Evolutionary conservation across 1,139 yeast genomes (phyloP).

Genomic region (Hyphopichia buzzinii): DNA sequence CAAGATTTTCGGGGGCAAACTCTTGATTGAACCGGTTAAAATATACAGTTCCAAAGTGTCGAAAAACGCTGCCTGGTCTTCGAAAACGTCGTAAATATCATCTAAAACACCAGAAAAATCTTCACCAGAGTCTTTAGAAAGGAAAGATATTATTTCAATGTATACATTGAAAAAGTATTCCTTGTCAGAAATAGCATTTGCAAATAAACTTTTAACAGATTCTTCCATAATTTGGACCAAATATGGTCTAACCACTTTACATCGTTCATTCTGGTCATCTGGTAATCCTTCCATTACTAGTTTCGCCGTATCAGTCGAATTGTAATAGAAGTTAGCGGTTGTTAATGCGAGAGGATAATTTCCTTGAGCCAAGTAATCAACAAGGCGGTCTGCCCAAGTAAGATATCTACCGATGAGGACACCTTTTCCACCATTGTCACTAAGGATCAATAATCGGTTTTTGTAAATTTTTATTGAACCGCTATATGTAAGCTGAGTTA

Average conservation of each 20-base stretch:
- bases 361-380: slow-evolving; percentile 45
- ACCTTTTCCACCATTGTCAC: slow-evolving; percentile 18
- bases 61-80: slow-evolving; percentile 41
- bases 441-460: slow-evolving; percentile 23
- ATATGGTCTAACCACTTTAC: slow-evolving; percentile 50
- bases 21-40: slow-evolving; percentile 40
- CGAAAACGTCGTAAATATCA: slow-evolving; percentile 48
- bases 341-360: slow-evolving; percentile 56
- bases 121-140: slow-evolving; percentile 15
- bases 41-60: slow-evolving; percentile 50
- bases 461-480: slow-evolving; percentile 25
- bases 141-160: slow-evolving; percentile 22
- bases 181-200: slow-evolving; percentile 13
- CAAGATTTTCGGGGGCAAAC: slow-evolving; percentile 62
- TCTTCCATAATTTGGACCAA: slow-evolving; percentile 56
- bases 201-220: slow-evolving; percentile 43
- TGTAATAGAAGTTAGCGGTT: slow-evolving; percentile 53
- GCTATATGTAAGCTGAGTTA: slow-evolving; percentile 1
- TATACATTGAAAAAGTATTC: slow-evolving; percentile 16
- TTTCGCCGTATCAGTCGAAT: slow-evolving; percentile 43
- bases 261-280: slow-evolving; percentile 37
- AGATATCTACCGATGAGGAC: slow-evolving; percentile 54
- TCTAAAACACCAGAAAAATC: slow-evolving; percentile 47
- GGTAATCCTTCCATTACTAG: slow-evolving; percentile 56
- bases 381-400: slow-evolving; percentile 72